Base-by-base conservation (phyloP, 108 stramenopile species). In the Conticribra weissflogii region DNA sequence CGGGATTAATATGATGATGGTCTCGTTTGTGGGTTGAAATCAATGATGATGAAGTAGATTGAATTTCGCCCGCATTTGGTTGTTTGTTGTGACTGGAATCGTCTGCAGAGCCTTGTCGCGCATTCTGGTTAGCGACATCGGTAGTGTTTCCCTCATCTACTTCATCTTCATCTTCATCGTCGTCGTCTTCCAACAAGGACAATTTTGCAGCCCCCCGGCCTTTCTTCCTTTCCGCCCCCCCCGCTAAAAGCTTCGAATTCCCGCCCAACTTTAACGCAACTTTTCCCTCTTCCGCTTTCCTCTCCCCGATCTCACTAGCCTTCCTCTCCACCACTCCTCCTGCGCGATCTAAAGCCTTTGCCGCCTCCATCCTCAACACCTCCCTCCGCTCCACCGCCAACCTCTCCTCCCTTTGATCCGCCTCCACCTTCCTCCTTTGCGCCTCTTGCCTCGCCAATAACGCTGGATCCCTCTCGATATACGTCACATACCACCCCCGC, bases 401-500 rank as follows among this genome's bases (percentile, higher is more conserved):
- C 27, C 71, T 54, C 48, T 92, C 85, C 64, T 84, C 83, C 18
- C 74, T 66, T 47, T 69, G 58, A 65, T 92, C 92, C 14, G 90
- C 87, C 65, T 80, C 81, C 18, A 68, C 71, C 59, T 82, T 74
- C 24, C 68, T 68, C 66, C 80, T 50, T 58, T 70, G 30, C 24
- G 79, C 68, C 79, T 86, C 82, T 51, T 66, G 71, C 68, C 74
- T 46, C 63, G 79, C 87, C 54, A 78, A 36, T 21, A 85, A 78
- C 17, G 63, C 77, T 15, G 92, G 87, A 87, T 97, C 95, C 4
- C 96, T 71, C 59, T 99, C 96, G 62, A 99, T 92, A 82, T 95
- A 99, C 52, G 91, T 87, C 9, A 99, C 88, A 79, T 84, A 96
- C 96, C 96, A 98, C 12, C 99, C 99, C 44, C 96, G 83, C 74